A percentile compares a stretch with the other conserved stretches of the same genome.
Evolutionary conservation across 1,139 yeast genomes (phyloP).

Genomic region (Pichia sp.): DNA sequence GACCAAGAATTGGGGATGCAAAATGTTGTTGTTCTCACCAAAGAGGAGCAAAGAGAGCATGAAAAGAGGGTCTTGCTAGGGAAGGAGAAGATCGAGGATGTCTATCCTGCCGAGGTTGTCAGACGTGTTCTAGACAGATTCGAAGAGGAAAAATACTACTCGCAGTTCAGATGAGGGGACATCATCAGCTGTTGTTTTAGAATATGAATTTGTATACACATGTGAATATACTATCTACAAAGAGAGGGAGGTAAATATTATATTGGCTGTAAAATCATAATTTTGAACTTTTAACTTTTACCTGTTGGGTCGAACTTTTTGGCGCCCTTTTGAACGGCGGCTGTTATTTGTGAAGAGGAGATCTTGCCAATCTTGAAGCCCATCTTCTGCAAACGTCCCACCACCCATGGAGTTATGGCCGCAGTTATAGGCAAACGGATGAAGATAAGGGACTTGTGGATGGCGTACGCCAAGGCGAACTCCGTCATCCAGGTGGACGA

Average conservation of each 20-base stretch:
- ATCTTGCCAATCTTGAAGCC: slow-evolving; percentile 75
- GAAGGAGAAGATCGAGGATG: slow-evolving; percentile 54
- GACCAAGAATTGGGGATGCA: slow-evolving; percentile 50
- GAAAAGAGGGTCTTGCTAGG: slow-evolving; percentile 71
- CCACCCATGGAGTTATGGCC: slow-evolving; percentile 83
- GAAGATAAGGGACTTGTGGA: slow-evolving; percentile 81
- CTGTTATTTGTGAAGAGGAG: slow-evolving; percentile 34
- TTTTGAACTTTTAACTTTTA: slow-evolving; percentile 21
- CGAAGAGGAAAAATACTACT: slow-evolving; percentile 68
- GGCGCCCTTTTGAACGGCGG: slow-evolving; percentile 28
- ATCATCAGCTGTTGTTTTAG: neutral
- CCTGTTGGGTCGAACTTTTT: slow-evolving; percentile 22
- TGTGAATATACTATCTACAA: neutral
- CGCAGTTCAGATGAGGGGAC: slow-evolving; percentile 43
- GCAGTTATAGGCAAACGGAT: slow-evolving; percentile 87
- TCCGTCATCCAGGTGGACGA: slow-evolving; percentile 55
- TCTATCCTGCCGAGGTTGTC: slow-evolving; percentile 59
- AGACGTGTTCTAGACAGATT: slow-evolving; percentile 59
- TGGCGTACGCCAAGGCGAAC: slow-evolving; percentile 84
- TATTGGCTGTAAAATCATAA: neutral
- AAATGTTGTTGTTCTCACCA: slow-evolving; percentile 82
- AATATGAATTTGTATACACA: neutral
- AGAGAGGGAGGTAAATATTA: neutral
- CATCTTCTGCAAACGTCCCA: slow-evolving; percentile 59
- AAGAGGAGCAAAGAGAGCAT: slow-evolving; percentile 77